A percentile compares a stretch with the other conserved stretches of the same genome.
phyloP scores from a whole-genome alignment of 192 early-diverging fungal genomes.

The Powellomyces hirtus region DNA sequence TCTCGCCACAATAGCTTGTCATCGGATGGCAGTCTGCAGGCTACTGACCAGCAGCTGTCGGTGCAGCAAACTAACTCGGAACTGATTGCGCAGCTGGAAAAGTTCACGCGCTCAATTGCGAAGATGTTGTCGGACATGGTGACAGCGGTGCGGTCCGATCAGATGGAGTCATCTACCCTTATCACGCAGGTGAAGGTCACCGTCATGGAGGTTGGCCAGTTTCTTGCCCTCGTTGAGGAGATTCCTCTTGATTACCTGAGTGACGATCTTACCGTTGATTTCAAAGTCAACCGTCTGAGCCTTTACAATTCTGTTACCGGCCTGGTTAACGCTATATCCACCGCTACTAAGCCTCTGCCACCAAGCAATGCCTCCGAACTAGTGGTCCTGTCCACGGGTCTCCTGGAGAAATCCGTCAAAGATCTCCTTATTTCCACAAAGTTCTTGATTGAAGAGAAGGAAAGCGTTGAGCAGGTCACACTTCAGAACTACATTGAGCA shows the following conservation, averaged over 20 bases:
- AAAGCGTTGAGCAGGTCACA: slow-evolving; percentile 47
- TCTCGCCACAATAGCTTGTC: not conserved
- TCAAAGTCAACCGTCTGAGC: slow-evolving; percentile 59
- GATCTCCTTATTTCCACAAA: slow-evolving; percentile 57
- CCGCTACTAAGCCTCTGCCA: slow-evolving; percentile 52
- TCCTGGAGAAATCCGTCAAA: slow-evolving; percentile 54
- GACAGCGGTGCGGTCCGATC: slow-evolving; percentile 7
- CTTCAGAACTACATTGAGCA: slow-evolving; percentile 33
- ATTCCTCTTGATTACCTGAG: slow-evolving; percentile 43
- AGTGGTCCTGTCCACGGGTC: slow-evolving; percentile 48
- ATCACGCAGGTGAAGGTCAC: slow-evolving; percentile 37
- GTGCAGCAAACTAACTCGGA: slow-evolving; percentile 37
- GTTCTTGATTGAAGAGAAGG: slow-evolving; percentile 59
- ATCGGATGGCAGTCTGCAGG: not conserved
- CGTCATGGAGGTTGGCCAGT: slow-evolving; percentile 55
- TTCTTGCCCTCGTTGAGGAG: slow-evolving; percentile 51
- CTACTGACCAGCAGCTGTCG: not conserved
- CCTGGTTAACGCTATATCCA: slow-evolving; percentile 59
- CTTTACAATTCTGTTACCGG: slow-evolving; percentile 66
- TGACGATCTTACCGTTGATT: slow-evolving; percentile 45
- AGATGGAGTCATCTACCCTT: slow-evolving; percentile 24
- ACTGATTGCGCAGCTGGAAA: slow-evolving; percentile 41
- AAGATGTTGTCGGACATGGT: slow-evolving; percentile 28
- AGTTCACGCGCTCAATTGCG: slow-evolving; percentile 16
- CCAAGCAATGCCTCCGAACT: slow-evolving; percentile 54